Evolutionary conservation across 805 yeast species (phyloP).

Genomic region (Candida germanica): DNA sequence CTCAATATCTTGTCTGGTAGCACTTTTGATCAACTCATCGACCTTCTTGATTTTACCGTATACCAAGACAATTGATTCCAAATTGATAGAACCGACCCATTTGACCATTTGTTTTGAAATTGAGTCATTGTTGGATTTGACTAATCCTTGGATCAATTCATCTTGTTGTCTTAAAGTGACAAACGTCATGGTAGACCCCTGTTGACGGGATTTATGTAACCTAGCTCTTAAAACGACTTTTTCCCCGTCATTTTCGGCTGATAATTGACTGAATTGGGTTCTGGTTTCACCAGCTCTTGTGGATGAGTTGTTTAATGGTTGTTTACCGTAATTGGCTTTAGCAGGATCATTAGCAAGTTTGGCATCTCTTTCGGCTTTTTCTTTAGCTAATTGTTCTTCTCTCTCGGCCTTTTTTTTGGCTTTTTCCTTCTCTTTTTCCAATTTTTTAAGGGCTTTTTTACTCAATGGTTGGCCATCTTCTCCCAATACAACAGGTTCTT

Average conservation of each 20-base stretch:
- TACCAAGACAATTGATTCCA: conserved; percentile 90
- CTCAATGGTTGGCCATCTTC: conserved; percentile 85
- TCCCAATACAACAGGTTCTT: conserved; percentile 34
- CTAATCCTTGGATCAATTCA: conserved; percentile 75
- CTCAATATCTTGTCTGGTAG: conserved; percentile 90
- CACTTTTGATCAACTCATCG: conserved; percentile 82
- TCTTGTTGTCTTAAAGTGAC: conserved; percentile 89
- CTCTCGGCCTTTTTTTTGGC: conserved; percentile 89
- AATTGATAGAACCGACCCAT: conserved; percentile 83
- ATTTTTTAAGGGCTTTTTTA: conserved; percentile 92
- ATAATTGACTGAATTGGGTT: conserved; percentile 52
- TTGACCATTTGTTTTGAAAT: conserved; percentile 95
- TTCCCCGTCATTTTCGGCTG: conserved; percentile 66
- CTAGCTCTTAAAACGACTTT: conserved; percentile 89
- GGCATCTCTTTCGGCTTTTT: conserved; percentile 76
- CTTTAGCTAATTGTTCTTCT: conserved; percentile 83
- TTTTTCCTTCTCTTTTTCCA: conserved; percentile 90
- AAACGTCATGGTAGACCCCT: conserved; percentile 92
- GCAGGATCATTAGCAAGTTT: conserved; percentile 78
- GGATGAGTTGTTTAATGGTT: conserved; percentile 80
- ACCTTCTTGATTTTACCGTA: conserved; percentile 82
- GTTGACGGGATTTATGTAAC: conserved; percentile 88
- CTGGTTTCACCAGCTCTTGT: conserved; percentile 66
- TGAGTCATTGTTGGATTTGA: conserved; percentile 69
- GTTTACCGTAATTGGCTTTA: conserved; percentile 81